A percentile compares a stretch with the other conserved stretches of the same genome.
phyloP scores from a whole-genome alignment of 371 early-diverging fungal genomes.

The Mortierella sp. region DNA sequence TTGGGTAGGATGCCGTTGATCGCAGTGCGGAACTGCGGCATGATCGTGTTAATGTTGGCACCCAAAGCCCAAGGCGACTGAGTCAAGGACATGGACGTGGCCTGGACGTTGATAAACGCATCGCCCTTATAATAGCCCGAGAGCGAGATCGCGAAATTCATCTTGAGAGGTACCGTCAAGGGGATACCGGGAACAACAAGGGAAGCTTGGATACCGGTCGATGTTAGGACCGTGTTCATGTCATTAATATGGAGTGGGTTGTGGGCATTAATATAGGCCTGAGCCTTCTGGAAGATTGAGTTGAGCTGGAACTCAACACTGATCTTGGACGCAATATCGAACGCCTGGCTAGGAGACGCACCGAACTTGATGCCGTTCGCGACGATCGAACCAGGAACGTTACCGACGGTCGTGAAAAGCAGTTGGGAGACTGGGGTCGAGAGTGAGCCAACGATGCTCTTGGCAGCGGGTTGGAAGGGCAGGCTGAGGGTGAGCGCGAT shows the following conservation, averaged over 20 bases:
- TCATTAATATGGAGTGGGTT: constrained; percentile 44
- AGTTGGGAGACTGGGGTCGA: constrained; percentile 44
- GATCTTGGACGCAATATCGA: constrained; percentile 49
- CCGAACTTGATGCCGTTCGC: constrained; percentile 45
- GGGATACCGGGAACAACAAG: constrained; percentile 38
- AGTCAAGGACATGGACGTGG: constrained; percentile 26
- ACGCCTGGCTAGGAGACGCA: constrained; percentile 47
- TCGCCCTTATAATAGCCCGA: constrained; percentile 24
- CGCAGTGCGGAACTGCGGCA: constrained; percentile 27
- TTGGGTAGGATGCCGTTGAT: constrained; percentile 45
- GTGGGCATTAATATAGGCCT: constrained; percentile 50
- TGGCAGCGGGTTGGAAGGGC: constrained; percentile 46
- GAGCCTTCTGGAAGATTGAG: constrained; percentile 49
- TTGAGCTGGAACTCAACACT: constrained; percentile 34
- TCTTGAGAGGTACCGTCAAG: constrained; percentile 45
- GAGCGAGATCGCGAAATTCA: constrained; percentile 50
- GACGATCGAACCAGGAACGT: constrained; percentile 38
- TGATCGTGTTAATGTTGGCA: constrained; percentile 21
- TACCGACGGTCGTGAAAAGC: constrained; percentile 38
- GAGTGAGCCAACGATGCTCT: constrained; percentile 31
- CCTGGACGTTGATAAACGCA: constrained; percentile 32
- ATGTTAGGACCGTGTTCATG: constrained; percentile 48
- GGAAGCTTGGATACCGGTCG: constrained; percentile 46
- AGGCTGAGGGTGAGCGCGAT: constrained; percentile 33
- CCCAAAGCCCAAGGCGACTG: constrained; percentile 46